Evolutionary conservation across 176 grass and related monocot genomes (phyloP).

Genomic region (Rhipidocladum racemiflorum): DNA sequence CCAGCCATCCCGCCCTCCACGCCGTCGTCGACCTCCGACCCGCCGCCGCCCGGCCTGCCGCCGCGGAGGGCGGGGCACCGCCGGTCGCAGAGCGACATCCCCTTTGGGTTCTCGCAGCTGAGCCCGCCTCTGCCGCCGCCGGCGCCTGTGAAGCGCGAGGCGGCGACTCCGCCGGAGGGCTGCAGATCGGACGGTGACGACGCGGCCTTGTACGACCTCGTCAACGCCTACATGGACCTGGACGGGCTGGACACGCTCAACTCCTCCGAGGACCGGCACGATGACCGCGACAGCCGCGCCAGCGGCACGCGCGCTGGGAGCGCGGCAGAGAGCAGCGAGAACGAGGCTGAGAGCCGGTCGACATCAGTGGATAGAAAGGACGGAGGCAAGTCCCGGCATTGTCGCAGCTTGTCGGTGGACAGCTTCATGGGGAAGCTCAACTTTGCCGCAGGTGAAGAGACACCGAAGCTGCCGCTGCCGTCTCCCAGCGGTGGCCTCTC

Average conservation of each 20-base stretch:
- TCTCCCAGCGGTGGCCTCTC: conserved; percentile 41
- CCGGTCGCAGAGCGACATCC: conserved; percentile 81
- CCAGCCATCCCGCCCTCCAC: conserved; percentile 37
- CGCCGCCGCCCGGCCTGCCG: conserved; percentile 50
- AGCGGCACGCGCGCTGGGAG: conserved; percentile 46
- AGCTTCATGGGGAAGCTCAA: conserved; percentile 91
- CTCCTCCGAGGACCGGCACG: conserved; percentile 55
- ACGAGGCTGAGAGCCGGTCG: conserved; percentile 69
- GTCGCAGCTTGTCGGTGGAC: conserved; percentile 88
- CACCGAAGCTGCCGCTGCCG: conserved; percentile 56
- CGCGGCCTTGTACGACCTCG: conserved; percentile 52
- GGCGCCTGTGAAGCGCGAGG: conserved; percentile 54
- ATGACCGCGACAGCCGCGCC: conserved; percentile 55
- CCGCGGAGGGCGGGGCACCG: conserved; percentile 56
- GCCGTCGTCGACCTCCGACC: conserved; percentile 41
- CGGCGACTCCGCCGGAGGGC: not conserved
- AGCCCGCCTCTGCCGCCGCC: conserved; percentile 45
- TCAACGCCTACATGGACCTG: conserved; percentile 92
- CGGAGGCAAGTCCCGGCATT: conserved; percentile 63
- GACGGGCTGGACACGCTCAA: conserved; percentile 76
- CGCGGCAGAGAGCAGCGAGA: conserved; percentile 77
- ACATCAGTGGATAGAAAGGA: conserved; percentile 38
- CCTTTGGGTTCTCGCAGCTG: conserved; percentile 54
- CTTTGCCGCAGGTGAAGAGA: conserved; percentile 55
- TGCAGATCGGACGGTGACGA: conserved; percentile 46